A percentile compares a stretch with the other conserved stretches of the same genome.
phyloP scores from a whole-genome alignment of 768 basidiomycete species.

The Paxillus involutus region DNA sequence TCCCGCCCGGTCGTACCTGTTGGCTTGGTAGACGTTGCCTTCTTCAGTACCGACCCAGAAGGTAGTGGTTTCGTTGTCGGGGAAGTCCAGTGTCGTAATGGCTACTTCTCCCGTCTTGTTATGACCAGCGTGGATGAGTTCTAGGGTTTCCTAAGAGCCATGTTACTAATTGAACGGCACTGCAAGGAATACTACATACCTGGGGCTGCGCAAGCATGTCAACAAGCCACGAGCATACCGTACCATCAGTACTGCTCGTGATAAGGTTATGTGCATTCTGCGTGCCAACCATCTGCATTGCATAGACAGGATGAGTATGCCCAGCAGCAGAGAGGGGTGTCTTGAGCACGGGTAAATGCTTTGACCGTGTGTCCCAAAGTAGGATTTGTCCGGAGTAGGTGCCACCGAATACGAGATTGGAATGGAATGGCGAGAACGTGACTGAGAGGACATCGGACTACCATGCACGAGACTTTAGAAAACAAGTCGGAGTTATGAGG shows the following conservation, averaged over 20 bases:
- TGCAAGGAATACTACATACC: conserved; percentile 40
- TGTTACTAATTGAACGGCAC: background rate
- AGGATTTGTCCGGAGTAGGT: conserved; percentile 99
- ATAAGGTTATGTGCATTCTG: conserved; percentile 99
- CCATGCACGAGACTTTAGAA: conserved; percentile 4
- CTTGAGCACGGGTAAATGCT: conserved; percentile 94
- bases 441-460: conserved; percentile 98
- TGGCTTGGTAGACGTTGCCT: conserved; percentile 94
- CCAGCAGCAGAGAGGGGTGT: conserved; percentile 95
- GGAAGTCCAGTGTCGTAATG: conserved; percentile 91
- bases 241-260: conserved; percentile 95
- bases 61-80: conserved; percentile 93
- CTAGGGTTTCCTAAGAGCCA: conserved; percentile 79
- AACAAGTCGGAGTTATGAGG: background rate
- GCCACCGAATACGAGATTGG: conserved; percentile 95
- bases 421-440: conserved; percentile 96
- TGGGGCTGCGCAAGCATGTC: conserved; percentile 99
- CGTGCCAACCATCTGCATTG: conserved; percentile 97
- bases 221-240: conserved; percentile 95
- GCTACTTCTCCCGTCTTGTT: conserved; percentile 97
- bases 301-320: conserved; percentile 98
- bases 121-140: conserved; percentile 85
- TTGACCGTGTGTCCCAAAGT: conserved; percentile 97
- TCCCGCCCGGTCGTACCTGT: conserved; percentile 95
- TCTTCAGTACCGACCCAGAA: conserved; percentile 99